Evolutionary conservation across 2,329 filamentous ascomycete species (phyloP), one percentile per base, ranked within the genome.

Genomic region (Diaporthe citriasiana): DNA sequence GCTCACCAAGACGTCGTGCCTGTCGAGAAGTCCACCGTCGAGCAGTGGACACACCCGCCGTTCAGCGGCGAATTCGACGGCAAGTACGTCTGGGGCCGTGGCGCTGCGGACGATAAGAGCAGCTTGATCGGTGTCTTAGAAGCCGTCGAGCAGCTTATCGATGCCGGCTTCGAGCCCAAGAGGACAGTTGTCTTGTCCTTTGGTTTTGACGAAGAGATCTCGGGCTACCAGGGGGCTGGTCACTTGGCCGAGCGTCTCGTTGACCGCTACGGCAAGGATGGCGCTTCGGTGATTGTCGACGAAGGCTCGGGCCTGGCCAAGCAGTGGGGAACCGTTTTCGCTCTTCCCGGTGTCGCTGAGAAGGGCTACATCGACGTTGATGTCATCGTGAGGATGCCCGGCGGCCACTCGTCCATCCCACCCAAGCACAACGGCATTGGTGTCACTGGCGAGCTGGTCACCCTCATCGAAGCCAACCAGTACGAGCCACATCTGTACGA

Each of bases 1-100:
- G 91, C 89, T 1, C 91, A 93, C 79, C 89, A 92, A 78, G 91
- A 93, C 78, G 89, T 91, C 15, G 91, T 93, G 4, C 90, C 90
- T 2, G 89, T 91, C 0, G 85, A 85, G 3, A 83, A 86, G 8
- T 83, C 87, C 7, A 89, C 87, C 0, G 77, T 86, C 13, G 77
- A 77, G 6, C 84, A 88, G 59, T 93, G 91, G 91, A 90, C 87
- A 0, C 82, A 92, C 79, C 88, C 89, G 0, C 91, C 91, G 0
- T 93, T 88, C 77, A 86, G 86, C 27, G 90, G 89, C 19, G 78
- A 86, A 75, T 92, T 86, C 74, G 89, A 90, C 76, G 90, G 90
- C 19, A 84, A 85, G 69, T 88, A 84, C 78, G 83, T 93, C 59
- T 93, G 90, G 90, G 91, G 91, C 19, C 86, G 91, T 33, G 91